Evolutionary conservation across 768 basidiomycete genomes (phyloP).

Genomic region (Lentinula sp.): DNA sequence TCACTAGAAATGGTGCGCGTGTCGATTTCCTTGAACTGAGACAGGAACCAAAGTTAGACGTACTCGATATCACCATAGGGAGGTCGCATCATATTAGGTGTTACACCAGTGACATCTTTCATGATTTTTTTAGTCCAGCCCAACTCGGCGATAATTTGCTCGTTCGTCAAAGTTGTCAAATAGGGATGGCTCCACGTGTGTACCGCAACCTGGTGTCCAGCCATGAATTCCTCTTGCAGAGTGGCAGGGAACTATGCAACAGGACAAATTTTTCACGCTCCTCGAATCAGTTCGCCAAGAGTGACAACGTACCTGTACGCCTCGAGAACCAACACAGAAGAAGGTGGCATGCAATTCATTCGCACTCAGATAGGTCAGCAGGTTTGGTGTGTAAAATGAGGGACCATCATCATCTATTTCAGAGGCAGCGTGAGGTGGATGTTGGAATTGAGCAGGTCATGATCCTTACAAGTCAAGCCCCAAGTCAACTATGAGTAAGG

Average conservation of each 20-base stretch:
- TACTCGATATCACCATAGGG: constrained; percentile 80
- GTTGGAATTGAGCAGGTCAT: neutral
- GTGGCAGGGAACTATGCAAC: constrained; percentile 29
- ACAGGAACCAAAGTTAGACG: constrained; percentile 13
- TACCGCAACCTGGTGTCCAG: constrained; percentile 70
- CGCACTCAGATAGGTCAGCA: constrained; percentile 64
- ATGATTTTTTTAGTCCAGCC: constrained; percentile 86
- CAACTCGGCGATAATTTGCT: constrained; percentile 80
- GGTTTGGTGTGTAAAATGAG: constrained; percentile 64
- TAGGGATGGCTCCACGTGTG: constrained; percentile 67
- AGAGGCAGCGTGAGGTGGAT: neutral
- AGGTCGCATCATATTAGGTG: constrained; percentile 75
- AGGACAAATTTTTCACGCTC: neutral
- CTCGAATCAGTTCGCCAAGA: neutral
- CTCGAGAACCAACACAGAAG: constrained; percentile 80
- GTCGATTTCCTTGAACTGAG: constrained; percentile 4
- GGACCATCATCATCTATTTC: constrained; percentile 72
- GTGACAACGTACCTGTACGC: neutral
- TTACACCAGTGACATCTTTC: constrained; percentile 72
- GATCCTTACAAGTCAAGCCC: constrained; percentile 21
- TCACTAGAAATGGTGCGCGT: constrained; percentile 37
- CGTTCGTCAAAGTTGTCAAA: constrained; percentile 64
- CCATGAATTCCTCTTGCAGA: constrained; percentile 71
- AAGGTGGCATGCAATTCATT: constrained; percentile 73
- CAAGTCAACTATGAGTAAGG: constrained; percentile 45